Conservation (phyloP, 2,329 filamentous ascomycete genomes). For the Stemphylium beticola region DNA sequence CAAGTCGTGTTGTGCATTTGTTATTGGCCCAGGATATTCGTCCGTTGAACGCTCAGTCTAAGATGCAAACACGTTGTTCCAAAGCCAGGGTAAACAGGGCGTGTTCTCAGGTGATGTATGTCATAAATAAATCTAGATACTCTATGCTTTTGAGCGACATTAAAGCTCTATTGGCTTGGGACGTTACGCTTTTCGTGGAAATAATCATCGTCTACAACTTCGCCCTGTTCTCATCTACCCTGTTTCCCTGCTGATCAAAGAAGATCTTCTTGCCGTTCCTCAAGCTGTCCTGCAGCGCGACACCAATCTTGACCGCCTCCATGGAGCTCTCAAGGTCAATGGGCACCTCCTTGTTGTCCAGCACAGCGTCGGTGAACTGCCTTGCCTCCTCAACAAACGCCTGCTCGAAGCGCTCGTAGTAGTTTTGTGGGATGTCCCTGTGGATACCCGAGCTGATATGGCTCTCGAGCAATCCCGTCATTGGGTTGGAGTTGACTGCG, state of each 20-base stretch:
- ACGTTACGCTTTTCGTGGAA: too few relatives aligned
- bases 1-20: too few relatives aligned
- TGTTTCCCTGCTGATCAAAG: conserved; percentile 63
- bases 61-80: too few relatives aligned
- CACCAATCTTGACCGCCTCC: conserved; percentile 65
- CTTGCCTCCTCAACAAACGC: conserved; percentile 70
- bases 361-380: conserved; percentile 65
- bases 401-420: conserved; percentile 67
- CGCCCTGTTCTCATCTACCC: conserved; percentile 43
- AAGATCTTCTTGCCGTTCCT: conserved; percentile 54
- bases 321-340: conserved; percentile 65
- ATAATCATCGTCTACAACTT: neutral
- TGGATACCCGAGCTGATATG: conserved; percentile 61
- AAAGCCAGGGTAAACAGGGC: too few relatives aligned
- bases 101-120: too few relatives aligned
- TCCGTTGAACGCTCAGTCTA: too few relatives aligned
- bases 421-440: conserved; percentile 66
- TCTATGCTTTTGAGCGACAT: too few relatives aligned
- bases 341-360: conserved; percentile 63
- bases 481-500: conserved; percentile 65
- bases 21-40: too few relatives aligned
- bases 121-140: neutral
- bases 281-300: conserved; percentile 55
- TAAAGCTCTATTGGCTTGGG: too few relatives aligned
- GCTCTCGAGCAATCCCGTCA: conserved; percentile 61